Base-by-base conservation (phyloP, 2,329 filamentous ascomycete species). In the Aspergillus awamori region DNA sequence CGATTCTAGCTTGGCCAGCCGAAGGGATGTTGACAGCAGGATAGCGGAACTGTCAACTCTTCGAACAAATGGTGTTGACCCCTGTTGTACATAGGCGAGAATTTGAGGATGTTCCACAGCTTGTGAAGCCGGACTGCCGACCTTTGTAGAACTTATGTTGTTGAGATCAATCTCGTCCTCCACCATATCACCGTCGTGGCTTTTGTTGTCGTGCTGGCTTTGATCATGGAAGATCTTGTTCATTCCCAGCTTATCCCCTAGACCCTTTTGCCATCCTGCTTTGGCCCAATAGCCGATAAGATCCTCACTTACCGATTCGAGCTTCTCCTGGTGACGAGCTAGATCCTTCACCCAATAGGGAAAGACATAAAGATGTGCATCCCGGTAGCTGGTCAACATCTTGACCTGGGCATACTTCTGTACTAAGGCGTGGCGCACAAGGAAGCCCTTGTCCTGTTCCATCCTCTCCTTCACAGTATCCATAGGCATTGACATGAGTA, bases 211-310 rank as follows among this genome's bases (percentile, higher is more conserved):
- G 41, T 78, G 56, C 8, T 77, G 71, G 8, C 75, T 66, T 56
- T 74, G 74, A 60, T 73, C 80, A 13, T 84, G 49, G 33, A 95
- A 82, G 4, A 94, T 84, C 48, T 89, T 82, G 53, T 85, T 80
- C 56, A 97, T 79, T 1, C 88, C 86, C 7, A 98, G 83, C 76
- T 96, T 97, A 55, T 90, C 86, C 0, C 86, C 86, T 3, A 97
- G 81, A 0, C 92, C 91, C 3, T 85, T 82, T 76, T 98, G 93
- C 95, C 95, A 99, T 58, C 88, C 88, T 0, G 94, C 88, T 75
- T 98, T 98, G 36, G 93, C 92, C 93, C 93, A 97, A 90, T 92
- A 97, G 6, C 93, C 93, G 15, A 98, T 82, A 5, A 97, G 87
- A 71, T 98, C 94, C 75, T 98, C 94, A 33, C 90, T 91, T 52